Evolutionary conservation across 2,329 filamentous ascomycete species (phyloP), one percentile per base, ranked within the genome.

Genomic region (Ciborinia camelliae): DNA sequence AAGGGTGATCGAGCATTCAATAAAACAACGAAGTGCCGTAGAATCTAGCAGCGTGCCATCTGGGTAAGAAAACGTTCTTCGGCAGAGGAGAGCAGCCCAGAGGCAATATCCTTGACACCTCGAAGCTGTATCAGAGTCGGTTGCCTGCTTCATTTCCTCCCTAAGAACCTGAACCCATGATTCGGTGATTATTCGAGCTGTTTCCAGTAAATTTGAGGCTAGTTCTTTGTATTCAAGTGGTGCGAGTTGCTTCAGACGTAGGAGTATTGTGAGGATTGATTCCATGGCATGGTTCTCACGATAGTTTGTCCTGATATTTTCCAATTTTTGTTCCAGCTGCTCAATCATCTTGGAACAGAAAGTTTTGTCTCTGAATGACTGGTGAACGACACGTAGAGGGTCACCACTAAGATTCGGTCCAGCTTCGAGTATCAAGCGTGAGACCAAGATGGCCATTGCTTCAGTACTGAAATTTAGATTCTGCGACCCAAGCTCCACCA

Each of bases 401-500:
- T 79, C 72, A 3, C 68, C 41, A 1, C 20, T 18, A 4, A 2
- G 39, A 0, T 70, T 60, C 5, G 86, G 85, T 0, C 89, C 89
- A 1, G 78, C 80, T 67, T 90, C 82, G 0, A 82, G 67, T 0
- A 80, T 76, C 0, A 90, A 75, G 10, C 84, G 81, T 1, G 76
- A 75, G 1, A 90, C 71, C 0, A 89, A 68, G 0, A 76, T 65
- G 37, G 78, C 78, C 0, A 83, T 83, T 0, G 80, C 77, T 37
- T 84, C 79, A 0, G 79, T 80, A 37, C 82, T 84, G 66, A 90
- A 84, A 67, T 89, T 89, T 3, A 91, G 60, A 65, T 82, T 82
- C 0, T 81, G 79, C 1, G 81, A 79, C 0, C 79, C 81, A 3
- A 86, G 70, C 66, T 86, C 82, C 0, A 78, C 66, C 0, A 85